Base-by-base conservation (phyloP, 768 basidiomycete genomes). In the Leccinum disarticulatum region DNA sequence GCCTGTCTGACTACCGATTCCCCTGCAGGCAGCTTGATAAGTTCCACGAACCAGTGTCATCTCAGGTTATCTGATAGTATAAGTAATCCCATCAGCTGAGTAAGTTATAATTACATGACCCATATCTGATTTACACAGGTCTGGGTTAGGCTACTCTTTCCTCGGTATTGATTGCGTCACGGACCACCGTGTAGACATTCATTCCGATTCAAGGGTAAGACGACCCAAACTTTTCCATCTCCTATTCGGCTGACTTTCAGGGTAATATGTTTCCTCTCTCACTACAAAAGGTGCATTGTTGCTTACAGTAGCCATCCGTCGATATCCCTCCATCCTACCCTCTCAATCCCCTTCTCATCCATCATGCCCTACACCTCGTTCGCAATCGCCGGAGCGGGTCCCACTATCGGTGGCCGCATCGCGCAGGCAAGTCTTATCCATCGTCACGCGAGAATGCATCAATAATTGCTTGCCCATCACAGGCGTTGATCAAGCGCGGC, bases 351-450 rank as follows among this genome's bases (percentile, higher is more conserved):
- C 51, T 19, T 54, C 46, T 50, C 59, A 52, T 31, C 43, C 54
- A 54, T 41, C 25, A 71, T 73, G 73, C 54, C 67, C 28, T 74
- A 71, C 65, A 69, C 65, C 27, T 76, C 75, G 7, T 77, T 77
- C 50, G 76, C 75, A 38, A 68, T 77, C 43, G 70, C 63, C 15
- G 76, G 76, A 8, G 70, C 74, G 10, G 76, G 76, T 8, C 72
- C 73, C n/a, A 73, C 68, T 41, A 68, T 77, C 57, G 76, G 76
- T 30, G 66, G 54, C 25, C 74, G 70, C 14, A 76, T 77, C 55
- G 72, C 70, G 11, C 65, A 68, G 64, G 73, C 50, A 15, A 30
- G 70, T 55, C 6, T 6, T 19, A 17, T 54, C 35, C 27, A 38
- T 35, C 28, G 2, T 5, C 15, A 2, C 27, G 11, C 4, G 7